phyloP scores from a whole-genome alignment of 352 stramenopile species.

The Pythium phragmiticola region DNA sequence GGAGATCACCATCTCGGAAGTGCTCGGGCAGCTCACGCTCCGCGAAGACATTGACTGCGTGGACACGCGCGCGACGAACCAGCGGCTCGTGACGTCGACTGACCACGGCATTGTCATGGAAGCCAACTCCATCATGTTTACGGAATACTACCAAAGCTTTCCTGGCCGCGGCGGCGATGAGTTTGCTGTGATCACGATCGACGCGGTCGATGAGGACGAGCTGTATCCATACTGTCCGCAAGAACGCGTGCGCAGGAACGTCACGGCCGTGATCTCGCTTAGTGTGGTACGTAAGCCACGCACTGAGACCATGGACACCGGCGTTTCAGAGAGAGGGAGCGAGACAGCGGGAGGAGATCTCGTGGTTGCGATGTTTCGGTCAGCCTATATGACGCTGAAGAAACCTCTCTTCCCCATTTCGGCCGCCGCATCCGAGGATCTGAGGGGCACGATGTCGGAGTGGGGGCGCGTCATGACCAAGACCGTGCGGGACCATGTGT shows the following conservation, averaged over 20 bases:
- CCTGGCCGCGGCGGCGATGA: slow-evolving; percentile 20
- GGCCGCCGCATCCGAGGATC: neutral
- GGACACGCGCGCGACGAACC: slow-evolving; percentile 33
- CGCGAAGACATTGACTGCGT: slow-evolving; percentile 49
- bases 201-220: slow-evolving; percentile 42
- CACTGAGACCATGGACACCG: neutral
- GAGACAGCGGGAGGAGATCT: neutral
- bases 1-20: slow-evolving; percentile 57
- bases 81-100: slow-evolving; percentile 39
- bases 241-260: slow-evolving; percentile 29
- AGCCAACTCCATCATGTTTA: slow-evolving; percentile 19
- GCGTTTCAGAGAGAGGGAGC: no score
- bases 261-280: slow-evolving; percentile 25
- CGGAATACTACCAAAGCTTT: slow-evolving; percentile 33
- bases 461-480: slow-evolving; percentile 16
- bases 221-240: slow-evolving; percentile 41
- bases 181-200: slow-evolving; percentile 30
- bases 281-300: neutral
- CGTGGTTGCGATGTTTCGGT: slow-evolving; percentile 4
- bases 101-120: slow-evolving; percentile 21
- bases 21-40: slow-evolving; percentile 44
- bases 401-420: neutral
- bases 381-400: neutral
- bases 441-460: neutral
- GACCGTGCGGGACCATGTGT: neutral